A percentile compares a stretch with the other conserved stretches of the same genome.
These are phyloP conservation scores for Chlorociboria aeruginascens DNA, from an alignment of 495 filamentous ascomycete genomes.

Conservation along the genomic window DNA sequence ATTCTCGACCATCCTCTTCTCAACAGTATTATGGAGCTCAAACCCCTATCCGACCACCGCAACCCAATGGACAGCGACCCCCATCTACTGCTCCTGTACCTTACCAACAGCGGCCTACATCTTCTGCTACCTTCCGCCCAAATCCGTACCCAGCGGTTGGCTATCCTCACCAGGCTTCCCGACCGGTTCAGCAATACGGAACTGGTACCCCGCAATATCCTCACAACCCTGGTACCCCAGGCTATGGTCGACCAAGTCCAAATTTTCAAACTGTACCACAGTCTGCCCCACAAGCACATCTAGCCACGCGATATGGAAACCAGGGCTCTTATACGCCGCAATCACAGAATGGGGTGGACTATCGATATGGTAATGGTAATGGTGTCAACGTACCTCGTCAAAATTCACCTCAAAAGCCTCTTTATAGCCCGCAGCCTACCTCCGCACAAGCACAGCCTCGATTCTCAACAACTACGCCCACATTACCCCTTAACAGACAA, in stretches of 20 bases:
- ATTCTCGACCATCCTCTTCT: constrained; percentile 3
- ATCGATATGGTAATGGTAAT: constrained; percentile 16
- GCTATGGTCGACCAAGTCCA: constrained; percentile 12
- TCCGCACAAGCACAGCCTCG: constrained; percentile 9
- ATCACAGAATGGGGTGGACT: constrained; percentile 13
- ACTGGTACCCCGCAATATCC: constrained; percentile 9
- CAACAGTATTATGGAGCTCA: constrained; percentile 15
- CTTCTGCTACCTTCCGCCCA: constrained; percentile 12
- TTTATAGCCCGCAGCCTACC: constrained; percentile 13
- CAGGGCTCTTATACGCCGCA: constrained; percentile 11
- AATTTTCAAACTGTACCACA: constrained; percentile 12
- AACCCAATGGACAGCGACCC: constrained; percentile 8
- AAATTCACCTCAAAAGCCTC: constrained; percentile 16
- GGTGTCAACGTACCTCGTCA: constrained; percentile 6
- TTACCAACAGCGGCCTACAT: constrained; percentile 14
- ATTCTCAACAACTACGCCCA: constrained; percentile 12
- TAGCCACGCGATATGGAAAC: constrained; percentile 14
- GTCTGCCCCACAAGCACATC: constrained; percentile 4
- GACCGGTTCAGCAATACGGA: constrained; percentile 13
- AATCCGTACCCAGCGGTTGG: constrained; percentile 5
- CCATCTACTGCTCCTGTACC: constrained; percentile 10
- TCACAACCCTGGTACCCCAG: constrained; percentile 3
- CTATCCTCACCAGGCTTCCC: constrained; percentile 12
- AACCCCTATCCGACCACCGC: constrained; percentile 13
- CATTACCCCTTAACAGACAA: constrained; percentile 3